Evolutionary conservation across 495 filamentous ascomycete species (phyloP), one percentile per base, ranked within the genome.

Genomic region (Pyrenula aspistea): DNA sequence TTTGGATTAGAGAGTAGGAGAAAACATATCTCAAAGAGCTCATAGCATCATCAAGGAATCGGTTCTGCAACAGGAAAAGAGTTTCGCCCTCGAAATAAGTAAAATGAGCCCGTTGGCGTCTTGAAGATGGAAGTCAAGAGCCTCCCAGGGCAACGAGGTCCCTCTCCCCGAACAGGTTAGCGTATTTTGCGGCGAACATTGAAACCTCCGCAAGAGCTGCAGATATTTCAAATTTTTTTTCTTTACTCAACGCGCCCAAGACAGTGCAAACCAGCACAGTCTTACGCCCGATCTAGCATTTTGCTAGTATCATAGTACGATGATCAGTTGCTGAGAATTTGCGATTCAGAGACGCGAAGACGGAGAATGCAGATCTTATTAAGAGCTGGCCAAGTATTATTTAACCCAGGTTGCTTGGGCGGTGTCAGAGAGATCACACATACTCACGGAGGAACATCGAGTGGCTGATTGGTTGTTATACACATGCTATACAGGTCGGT

Each of bases 341-440:
- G 88, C 86, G 88, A 93, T 93, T 86, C 75, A 72, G 83, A 73
- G 85, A 73, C 74, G 87, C 88, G 86, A 73, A 93, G 86, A 91
- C 68, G 70, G 71, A 53, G 67, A 62, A 68, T 79, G 73, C 31
- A 15, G 75, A 82, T 77, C 48, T 54, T 58, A 55, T 56, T 93
- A 91, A 91, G 88, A 93, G 83, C 88, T 87, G 88, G 81, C 87
- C 85, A 79, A 75, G 86, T 77, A 86, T 79, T 83, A 70, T 74
- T 60, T 58, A 42, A 8, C 61, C 60, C 55, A 67, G 71, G 74
- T 89, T 88, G 84, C 84, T 80, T 81, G 82, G 87, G 83, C 86
- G 81, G 88, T 82, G 88, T 93, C 88, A 91, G 87, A 91, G 85
- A 86, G 74, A 81, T 80, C 86, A 70, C 59, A 92, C 87, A 92